Evolutionary conservation across 2,329 filamentous ascomycete species (phyloP), one percentile per base, ranked within the genome.

Genomic region (Hymenotorrendiella dingleyae): DNA sequence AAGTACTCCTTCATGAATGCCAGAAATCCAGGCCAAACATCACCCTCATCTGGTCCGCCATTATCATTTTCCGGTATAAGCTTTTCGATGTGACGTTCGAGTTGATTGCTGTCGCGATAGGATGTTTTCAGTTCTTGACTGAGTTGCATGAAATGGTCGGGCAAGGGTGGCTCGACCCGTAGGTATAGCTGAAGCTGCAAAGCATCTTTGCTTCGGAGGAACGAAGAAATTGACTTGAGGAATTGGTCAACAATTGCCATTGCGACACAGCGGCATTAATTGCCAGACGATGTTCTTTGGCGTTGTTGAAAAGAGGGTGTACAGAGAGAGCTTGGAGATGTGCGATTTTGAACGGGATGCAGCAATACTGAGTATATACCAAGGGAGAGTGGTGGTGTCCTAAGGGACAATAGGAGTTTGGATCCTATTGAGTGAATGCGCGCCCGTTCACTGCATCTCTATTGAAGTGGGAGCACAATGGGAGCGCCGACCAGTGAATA

Each of bases 1-100:
- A 95, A 71, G 58, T 94, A 96, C 37, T 87, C 80, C 55, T 80
- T 84, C 62, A 94, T 78, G 58, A 95, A 94, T 2, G 79, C 74
- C 37, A 84, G 71, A 60, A 95, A 88, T 1, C 84, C 78, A 0
- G 80, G 77, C 87, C 88, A 94, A 0, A 75, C 72, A 6, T 82
- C 75, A 30, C 74, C 80, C 49, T 76, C 72, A 1, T 80, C 82
- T 39, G 84, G 78, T 0, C 72, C 69, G 2, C 78, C 73, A 30
- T 84, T 74, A 40, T 82, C 74, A 6, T 81, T 76, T 46, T 82
- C 73, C 0, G 82, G 81, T 1, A 91, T 70, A 9, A 74, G 67
- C 34, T 71, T 72, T 45, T 82, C 78, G 49, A 87, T 78, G 47
- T 82, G 71, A 47, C 69, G 70, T 36, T 83, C 80, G 35, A 88